Percentiles rank a stretch among this genome's conserved stretches.
Evolutionary conservation across 371 early-diverging fungal species (phyloP).

Genomic region (Rhizopus microsporus): DNA sequence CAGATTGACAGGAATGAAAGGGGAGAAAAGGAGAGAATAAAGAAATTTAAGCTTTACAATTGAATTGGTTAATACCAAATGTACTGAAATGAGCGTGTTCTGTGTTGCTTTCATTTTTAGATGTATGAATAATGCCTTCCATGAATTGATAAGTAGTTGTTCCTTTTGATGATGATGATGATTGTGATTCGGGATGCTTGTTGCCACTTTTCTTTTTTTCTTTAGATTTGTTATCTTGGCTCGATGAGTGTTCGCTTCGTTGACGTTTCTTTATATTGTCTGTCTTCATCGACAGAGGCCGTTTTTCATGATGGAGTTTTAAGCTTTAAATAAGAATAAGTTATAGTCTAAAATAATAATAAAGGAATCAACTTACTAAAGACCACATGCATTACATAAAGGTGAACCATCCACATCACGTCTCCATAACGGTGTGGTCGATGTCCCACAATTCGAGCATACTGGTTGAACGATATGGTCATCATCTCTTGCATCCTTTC

Average conservation of each 20-base stretch:
- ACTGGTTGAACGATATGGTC: conserved; percentile 42
- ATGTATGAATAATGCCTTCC: neutral
- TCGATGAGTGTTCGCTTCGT: conserved; percentile 50
- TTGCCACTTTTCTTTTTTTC: neutral
- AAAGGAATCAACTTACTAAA: conserved; percentile 66
- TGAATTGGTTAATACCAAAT: conserved; percentile 1
- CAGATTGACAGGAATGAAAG: neutral
- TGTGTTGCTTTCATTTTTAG: neutral
- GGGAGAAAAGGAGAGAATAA: conserved; percentile 1
- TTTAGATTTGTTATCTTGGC: neutral
- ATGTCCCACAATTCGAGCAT: conserved; percentile 89
- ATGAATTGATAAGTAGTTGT: neutral
- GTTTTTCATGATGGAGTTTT: conserved; percentile 82
- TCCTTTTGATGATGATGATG: neutral
- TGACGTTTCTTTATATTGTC: conserved; percentile 82
- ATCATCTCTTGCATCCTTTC: conserved; percentile 27
- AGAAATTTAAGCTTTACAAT: conserved; percentile 2
- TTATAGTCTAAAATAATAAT: neutral
- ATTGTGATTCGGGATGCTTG: neutral
- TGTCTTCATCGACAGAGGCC: conserved; percentile 76
- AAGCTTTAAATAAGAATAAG: conserved; percentile 27
- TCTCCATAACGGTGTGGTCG: conserved; percentile 93
- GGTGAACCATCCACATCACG: conserved; percentile 76
- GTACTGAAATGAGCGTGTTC: neutral
- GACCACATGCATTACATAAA: conserved; percentile 95